A percentile compares a stretch with the other conserved stretches of the same genome.
Conservation (phyloP, 306 rosid species). For the Cucurbita maxima region DNA sequence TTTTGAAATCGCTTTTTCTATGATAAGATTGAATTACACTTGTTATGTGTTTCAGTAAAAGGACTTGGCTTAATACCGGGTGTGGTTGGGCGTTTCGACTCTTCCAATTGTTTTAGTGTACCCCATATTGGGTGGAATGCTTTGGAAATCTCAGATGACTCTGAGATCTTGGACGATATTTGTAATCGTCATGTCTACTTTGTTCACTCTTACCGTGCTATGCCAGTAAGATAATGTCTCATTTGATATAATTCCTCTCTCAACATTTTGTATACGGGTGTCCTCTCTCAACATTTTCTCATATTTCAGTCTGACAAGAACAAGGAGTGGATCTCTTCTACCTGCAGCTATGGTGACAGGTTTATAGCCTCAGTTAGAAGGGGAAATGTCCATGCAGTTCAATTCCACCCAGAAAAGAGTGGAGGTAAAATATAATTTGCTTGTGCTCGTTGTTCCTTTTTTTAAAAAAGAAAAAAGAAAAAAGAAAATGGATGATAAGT, state of each 20-base stretch:
- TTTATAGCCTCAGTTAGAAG: constrained; percentile 78
- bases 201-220: constrained; percentile 87
- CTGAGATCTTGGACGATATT: constrained; percentile 73
- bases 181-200: constrained; percentile 73
- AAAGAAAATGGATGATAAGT: too few species aligned
- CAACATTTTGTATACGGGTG: not conserved
- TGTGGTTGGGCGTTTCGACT: constrained; percentile 80
- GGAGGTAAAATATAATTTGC: constrained; percentile 56
- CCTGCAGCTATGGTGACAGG: constrained; percentile 72
- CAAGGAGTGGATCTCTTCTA: constrained; percentile 86
- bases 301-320: constrained; percentile 62
- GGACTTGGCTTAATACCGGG: constrained; percentile 97
- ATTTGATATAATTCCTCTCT: not conserved
- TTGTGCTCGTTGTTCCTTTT: not conserved
- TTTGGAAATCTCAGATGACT: constrained; percentile 41
- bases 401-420: constrained; percentile 96
- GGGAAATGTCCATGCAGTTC: constrained; percentile 96
- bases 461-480: too few species aligned
- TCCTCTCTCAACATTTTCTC: constrained; percentile 3
- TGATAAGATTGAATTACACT: constrained; percentile 10
- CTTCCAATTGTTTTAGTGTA: constrained; percentile 75
- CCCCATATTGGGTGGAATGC: constrained; percentile 99
- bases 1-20: not conserved
- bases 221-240: constrained; percentile 44
- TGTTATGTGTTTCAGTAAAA: constrained; percentile 44